Base-by-base conservation (phyloP, 331 rosid species). In the Telfairia occidentalis region DNA sequence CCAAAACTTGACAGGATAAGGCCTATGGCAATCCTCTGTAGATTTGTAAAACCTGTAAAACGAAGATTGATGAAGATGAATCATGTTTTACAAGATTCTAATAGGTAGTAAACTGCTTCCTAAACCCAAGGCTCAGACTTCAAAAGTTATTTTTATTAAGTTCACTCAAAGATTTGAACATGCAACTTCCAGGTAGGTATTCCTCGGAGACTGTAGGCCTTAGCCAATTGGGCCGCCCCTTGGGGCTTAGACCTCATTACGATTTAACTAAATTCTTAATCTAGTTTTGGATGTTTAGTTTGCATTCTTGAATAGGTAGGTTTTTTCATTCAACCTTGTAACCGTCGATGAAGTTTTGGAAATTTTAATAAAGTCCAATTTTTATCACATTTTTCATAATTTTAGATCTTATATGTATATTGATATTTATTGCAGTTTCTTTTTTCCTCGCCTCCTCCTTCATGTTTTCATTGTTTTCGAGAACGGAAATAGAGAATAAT, bases 21-120 rank as follows among this genome's bases (percentile, higher is more conserved):
- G 30, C 98, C 97, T 37, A 88, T 85, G 60, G 90, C 96, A 1
- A 94, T 94, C 82, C 85, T 87, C 73, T 94, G 96, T 52, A 91
- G 86, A 83, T 73, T 82, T 73, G 83, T 88, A 85, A 89, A 94
- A 60, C 98, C 97, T 94, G 84, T 49, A 53, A 16, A 23, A 21
- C n/a, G n/a, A 16, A 34, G 16, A 42, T 28, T 2, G 53, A 61
- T 49, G 7, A 1, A 34, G 30, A 49, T 16, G 5, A 5, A 28
- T 64, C 24, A 71, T 6, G 72, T 43, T 18, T 5, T 40, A 28
- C n/a, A 13, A 46, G 40, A 16, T 43, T 23, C 35, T 40, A 65
- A 1, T 23, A 11, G 4, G 35, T 12, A 19, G 35, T 29, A 26
- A 59, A 40, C 74, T 42, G 54, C 54, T 67, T 12, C 12, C 12